Base-by-base conservation (phyloP, 2,329 filamentous ascomycete genomes). In the Diplodia mutila region DNA sequence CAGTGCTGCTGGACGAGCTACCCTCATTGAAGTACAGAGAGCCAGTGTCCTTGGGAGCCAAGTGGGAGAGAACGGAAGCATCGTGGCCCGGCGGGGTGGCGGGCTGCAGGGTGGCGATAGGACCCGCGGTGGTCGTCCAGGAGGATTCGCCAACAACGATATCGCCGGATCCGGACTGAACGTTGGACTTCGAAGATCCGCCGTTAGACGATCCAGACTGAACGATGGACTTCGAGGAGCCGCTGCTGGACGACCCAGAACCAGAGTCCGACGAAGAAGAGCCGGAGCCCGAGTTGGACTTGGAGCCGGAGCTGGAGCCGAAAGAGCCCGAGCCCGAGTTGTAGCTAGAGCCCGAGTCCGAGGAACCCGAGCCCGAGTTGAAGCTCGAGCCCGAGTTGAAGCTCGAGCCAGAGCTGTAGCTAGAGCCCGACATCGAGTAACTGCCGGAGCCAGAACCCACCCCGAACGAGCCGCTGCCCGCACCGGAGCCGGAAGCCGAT, bases 21-120 rank as follows among this genome's bases (percentile, higher is more conserved):
- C 53, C 53, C 12, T 57, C 53, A 21, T 57, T 59, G 14, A 42
- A 59, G 54, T 46, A 59, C 5, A 61, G 8, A 9, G 57, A 48
- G 25, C 57, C 57, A 4, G 57, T 49, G 3, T 61, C 27, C 39
- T 66, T 34, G 7, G 49, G 48, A 34, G 25, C 61, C 29, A 54
- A 51, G 49, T 65, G n/a, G 4, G 32, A 37, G 39, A 69, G 46
- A 25, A 9, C 37, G 23, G 61, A 32, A 6, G 34, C 18, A 14
- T 55, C 51, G 8, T 49, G 64, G 23, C 32, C 55, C 18, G 55
- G 55, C 6, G 55, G 55, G 21, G 23, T 21, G 27, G 55, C 37
- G 9, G 55, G 55, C 37, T 46, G 25, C 37, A 59, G 18, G 7
- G 52, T 52, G 14, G 54, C 21, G 54, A 57, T 57, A 23, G 54